These are phyloP conservation scores for Mycena leptocephala DNA, from an alignment of 768 basidiomycete genomes.

Conservation along the genomic window DNA sequence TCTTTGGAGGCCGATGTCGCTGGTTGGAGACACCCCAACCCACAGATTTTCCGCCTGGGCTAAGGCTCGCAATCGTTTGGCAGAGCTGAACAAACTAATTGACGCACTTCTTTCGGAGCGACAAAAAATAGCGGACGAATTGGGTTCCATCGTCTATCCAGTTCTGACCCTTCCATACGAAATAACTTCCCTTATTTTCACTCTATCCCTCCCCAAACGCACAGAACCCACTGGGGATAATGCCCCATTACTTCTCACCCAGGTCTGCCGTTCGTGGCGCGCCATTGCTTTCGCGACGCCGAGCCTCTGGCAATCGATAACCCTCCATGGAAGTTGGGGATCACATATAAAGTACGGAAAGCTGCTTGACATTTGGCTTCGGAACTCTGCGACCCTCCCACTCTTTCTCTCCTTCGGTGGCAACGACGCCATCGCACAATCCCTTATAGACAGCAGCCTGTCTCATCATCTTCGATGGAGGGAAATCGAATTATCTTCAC, in stretches of 20 bases:
- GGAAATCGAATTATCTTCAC: background rate
- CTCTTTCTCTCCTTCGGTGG: background rate
- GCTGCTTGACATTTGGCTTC: constrained; percentile 1
- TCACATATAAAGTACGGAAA: background rate
- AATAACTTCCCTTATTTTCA: background rate
- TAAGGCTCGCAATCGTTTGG: background rate
- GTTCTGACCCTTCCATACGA: background rate
- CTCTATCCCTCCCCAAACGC: background rate
- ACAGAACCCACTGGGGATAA: background rate
- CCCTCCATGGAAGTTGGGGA: background rate
- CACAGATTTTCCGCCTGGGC: background rate
- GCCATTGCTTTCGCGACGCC: background rate
- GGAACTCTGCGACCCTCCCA: background rate
- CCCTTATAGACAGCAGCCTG: background rate
- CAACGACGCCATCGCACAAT: background rate
- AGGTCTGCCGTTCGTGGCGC: background rate
- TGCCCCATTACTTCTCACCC: background rate
- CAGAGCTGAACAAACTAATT: background rate
- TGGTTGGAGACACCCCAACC: too few species aligned
- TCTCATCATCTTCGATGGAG: background rate
- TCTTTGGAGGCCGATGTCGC: too few species aligned
- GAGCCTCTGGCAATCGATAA: background rate
- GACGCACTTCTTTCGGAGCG: background rate
- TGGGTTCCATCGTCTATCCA: constrained; percentile 8
- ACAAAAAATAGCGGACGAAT: background rate